Percentiles rank a stretch among this genome's conserved stretches.
phyloP scores from a whole-genome alignment of 345 rosid genomes.

The Rhodamnia argentea region DNA sequence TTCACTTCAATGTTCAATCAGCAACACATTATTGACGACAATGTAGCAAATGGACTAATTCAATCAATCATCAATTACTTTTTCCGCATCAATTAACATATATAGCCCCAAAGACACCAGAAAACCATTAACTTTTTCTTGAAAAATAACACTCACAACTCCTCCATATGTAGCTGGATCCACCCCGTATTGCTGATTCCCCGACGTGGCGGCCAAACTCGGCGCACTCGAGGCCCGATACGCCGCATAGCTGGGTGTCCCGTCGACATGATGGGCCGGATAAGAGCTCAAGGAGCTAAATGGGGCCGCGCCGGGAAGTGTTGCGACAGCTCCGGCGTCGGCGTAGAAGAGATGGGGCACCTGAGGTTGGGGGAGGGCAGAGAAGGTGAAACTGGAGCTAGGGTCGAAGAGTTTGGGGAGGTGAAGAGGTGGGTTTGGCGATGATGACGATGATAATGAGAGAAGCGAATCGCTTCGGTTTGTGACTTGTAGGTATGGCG shows the following conservation, averaged over 20 bases:
- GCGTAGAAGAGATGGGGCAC: background rate
- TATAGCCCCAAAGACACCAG: background rate
- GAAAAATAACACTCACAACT: conserved; percentile 18
- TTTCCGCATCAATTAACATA: background rate
- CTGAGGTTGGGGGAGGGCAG: background rate
- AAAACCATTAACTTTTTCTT: background rate
- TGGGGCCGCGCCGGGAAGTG: background rate
- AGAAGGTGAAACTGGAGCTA: background rate
- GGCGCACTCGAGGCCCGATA: conserved; percentile 11
- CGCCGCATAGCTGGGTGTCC: background rate
- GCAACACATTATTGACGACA: background rate
- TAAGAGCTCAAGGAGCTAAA: background rate
- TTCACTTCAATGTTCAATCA: background rate
- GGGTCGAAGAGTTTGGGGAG: background rate
- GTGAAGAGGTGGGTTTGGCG: background rate
- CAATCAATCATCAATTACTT: background rate
- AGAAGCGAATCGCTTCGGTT: background rate
- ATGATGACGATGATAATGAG: background rate
- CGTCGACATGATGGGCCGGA: background rate
- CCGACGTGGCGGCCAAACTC: conserved; percentile 6
- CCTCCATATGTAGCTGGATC: conserved; percentile 10
- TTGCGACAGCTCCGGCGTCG: background rate
- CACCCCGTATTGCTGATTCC: conserved; percentile 6
- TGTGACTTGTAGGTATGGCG: background rate
- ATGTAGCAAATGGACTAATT: too few relatives aligned